Evolutionary conservation across 306 rosid genomes (phyloP).

Genomic region (Glycine soja): DNA sequence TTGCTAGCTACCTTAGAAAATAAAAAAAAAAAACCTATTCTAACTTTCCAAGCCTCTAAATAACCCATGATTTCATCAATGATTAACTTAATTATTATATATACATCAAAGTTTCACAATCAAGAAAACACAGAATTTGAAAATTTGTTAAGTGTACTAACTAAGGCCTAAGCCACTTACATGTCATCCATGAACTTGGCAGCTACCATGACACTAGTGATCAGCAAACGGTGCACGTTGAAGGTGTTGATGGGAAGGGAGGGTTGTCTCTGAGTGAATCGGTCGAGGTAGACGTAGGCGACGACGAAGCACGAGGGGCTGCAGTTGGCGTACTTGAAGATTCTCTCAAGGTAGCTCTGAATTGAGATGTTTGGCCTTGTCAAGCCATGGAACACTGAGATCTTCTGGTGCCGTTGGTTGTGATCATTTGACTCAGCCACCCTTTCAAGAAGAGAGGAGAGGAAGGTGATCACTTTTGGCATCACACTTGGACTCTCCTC

Average conservation of each 20-base stretch:
- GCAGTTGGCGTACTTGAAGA: constrained; percentile 93
- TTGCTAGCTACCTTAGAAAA: background rate
- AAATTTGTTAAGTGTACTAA: background rate
- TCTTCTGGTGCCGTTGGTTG: constrained; percentile 60
- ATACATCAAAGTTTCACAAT: background rate
- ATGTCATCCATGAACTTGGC: constrained; percentile 97
- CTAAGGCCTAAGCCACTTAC: constrained; percentile 55
- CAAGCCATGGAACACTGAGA: constrained; percentile 85
- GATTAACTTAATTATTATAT: background rate
- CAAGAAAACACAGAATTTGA: background rate
- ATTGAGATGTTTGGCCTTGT: constrained; percentile 79
- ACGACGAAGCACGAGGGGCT: constrained; percentile 87
- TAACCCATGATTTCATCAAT: background rate
- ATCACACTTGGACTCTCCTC: constrained; percentile 70
- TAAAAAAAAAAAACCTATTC: background rate
- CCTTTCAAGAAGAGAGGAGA: constrained; percentile 81
- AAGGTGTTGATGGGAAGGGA: constrained; percentile 77
- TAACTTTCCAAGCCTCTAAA: background rate
- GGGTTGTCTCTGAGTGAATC: constrained; percentile 79
- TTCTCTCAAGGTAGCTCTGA: constrained; percentile 82
- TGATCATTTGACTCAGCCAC: constrained; percentile 82
- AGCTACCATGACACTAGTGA: constrained; percentile 93
- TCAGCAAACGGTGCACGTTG: constrained; percentile 84
- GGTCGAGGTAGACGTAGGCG: constrained; percentile 93
- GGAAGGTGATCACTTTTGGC: constrained; percentile 71